Percentiles rank a stretch among this genome's conserved stretches.
Conservation (phyloP, 1,139 yeast species). For the Ashbya aceris region DNA sequence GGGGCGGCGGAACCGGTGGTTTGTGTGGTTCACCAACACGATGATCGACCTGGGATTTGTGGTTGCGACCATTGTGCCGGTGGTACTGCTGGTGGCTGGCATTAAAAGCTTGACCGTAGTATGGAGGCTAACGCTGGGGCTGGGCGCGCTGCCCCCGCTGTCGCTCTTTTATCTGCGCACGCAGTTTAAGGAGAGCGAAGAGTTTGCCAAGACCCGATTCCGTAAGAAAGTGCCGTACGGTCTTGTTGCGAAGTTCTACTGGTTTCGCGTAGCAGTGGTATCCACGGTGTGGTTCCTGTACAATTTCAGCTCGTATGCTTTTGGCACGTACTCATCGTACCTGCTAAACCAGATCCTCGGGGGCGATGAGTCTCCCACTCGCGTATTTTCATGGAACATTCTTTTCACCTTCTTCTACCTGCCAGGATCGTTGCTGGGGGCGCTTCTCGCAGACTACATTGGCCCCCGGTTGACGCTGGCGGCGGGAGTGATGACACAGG, state of each 20-base stretch:
- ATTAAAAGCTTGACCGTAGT: slow-evolving; percentile 64
- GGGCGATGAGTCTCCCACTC: slow-evolving; percentile 33
- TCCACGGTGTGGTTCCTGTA: slow-evolving; percentile 84
- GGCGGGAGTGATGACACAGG: slow-evolving; percentile 63
- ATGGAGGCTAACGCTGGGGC: slow-evolving; percentile 87
- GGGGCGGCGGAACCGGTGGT: slow-evolving; percentile 81
- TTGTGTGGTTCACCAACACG: slow-evolving; percentile 78
- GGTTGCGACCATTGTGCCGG: slow-evolving; percentile 72
- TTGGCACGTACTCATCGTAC: slow-evolving; percentile 75
- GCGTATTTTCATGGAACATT: slow-evolving; percentile 89
- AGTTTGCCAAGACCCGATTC: slow-evolving; percentile 63
- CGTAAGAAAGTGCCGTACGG: slow-evolving; percentile 62
- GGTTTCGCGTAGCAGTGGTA: slow-evolving; percentile 67
- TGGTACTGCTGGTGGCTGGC: slow-evolving; percentile 69
- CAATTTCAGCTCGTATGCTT: slow-evolving; percentile 80
- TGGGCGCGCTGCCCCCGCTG: slow-evolving; percentile 88
- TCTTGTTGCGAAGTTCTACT: slow-evolving; percentile 67
- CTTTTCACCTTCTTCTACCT: slow-evolving; percentile 80
- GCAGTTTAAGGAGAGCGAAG: slow-evolving; percentile 62
- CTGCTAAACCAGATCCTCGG: slow-evolving; percentile 51
- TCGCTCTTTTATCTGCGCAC: slow-evolving; percentile 68
- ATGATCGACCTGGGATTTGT: slow-evolving; percentile 89
- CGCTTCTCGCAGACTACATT: slow-evolving; percentile 66
- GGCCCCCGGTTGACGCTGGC: slow-evolving; percentile 80
- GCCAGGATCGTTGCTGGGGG: slow-evolving; percentile 86